These are phyloP conservation scores for Cornus suecica DNA, from an alignment of 148 eudicot genomes.

Conservation along the genomic window DNA sequence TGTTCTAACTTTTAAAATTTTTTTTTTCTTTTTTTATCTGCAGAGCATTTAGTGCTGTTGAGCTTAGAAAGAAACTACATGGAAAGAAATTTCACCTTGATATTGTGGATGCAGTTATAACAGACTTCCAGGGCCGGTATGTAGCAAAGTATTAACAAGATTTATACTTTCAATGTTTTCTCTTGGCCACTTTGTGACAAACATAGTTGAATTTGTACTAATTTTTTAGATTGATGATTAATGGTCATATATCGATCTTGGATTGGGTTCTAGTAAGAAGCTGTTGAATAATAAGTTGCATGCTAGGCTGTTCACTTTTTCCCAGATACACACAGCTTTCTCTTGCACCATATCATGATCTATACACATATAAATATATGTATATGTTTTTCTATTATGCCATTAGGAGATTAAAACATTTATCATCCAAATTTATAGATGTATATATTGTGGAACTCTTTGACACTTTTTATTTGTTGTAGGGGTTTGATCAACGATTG, in stretches of 20 bases:
- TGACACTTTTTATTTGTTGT: slow-evolving; percentile 20
- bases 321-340: background rate
- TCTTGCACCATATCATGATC: background rate
- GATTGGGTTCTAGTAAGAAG: background rate
- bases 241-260: background rate
- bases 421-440: background rate
- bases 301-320: background rate
- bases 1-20: slow-evolving; percentile 7
- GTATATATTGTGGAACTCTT: background rate
- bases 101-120: slow-evolving; percentile 52
- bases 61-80: slow-evolving; percentile 68
- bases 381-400: background rate
- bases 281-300: background rate
- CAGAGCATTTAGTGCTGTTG: slow-evolving; percentile 74
- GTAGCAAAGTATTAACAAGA: slow-evolving; percentile 7
- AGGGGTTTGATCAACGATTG: slow-evolving; percentile 86
- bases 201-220: background rate
- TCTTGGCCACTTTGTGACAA: background rate
- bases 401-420: background rate
- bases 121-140: slow-evolving; percentile 66
- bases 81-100: slow-evolving; percentile 49
- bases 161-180: background rate
- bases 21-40: slow-evolving; percentile 11
- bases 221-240: background rate
- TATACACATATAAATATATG: no score